Percentiles rank a stretch among this genome's conserved stretches.
phyloP scores from a whole-genome alignment of 2,329 filamentous ascomycete genomes.

The Colletotrichum sp. region DNA sequence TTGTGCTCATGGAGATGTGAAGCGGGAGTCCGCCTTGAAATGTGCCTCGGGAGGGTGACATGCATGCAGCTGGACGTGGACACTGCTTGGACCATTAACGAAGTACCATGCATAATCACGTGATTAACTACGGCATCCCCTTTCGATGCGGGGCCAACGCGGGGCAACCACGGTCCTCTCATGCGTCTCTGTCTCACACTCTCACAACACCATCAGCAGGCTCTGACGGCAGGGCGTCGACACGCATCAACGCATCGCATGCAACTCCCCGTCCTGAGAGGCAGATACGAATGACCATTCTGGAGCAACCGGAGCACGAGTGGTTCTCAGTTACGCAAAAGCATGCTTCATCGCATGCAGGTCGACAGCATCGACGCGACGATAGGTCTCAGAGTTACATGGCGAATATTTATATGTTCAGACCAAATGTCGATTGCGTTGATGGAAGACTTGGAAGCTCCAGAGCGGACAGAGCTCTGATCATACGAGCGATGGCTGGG shows the following conservation, averaged over 20 bases:
- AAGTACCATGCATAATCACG: neutral
- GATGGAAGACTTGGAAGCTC: slow-evolving; percentile 70
- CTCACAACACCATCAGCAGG: neutral
- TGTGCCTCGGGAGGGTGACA: neutral
- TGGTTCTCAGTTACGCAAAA: neutral
- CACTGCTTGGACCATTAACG: neutral
- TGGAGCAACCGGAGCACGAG: neutral
- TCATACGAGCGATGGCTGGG: slow-evolving; percentile 57
- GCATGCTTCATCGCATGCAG: neutral
- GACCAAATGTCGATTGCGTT: no score
- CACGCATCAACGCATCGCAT: neutral
- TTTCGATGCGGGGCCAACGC: neutral
- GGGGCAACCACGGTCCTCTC: neutral
- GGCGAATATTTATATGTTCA: no score
- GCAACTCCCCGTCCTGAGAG: neutral
- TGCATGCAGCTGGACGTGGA: neutral
- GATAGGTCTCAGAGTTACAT: neutral
- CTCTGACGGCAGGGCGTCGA: neutral
- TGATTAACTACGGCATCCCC: neutral
- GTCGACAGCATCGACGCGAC: neutral
- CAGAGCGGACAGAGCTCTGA: slow-evolving; percentile 56
- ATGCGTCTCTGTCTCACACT: neutral
- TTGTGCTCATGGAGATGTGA: neutral
- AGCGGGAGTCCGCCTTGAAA: neutral
- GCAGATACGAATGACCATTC: neutral